These are phyloP conservation scores for Fusarium ambrosium DNA, from an alignment of 2,329 filamentous ascomycete species.

Conservation along the genomic window DNA sequence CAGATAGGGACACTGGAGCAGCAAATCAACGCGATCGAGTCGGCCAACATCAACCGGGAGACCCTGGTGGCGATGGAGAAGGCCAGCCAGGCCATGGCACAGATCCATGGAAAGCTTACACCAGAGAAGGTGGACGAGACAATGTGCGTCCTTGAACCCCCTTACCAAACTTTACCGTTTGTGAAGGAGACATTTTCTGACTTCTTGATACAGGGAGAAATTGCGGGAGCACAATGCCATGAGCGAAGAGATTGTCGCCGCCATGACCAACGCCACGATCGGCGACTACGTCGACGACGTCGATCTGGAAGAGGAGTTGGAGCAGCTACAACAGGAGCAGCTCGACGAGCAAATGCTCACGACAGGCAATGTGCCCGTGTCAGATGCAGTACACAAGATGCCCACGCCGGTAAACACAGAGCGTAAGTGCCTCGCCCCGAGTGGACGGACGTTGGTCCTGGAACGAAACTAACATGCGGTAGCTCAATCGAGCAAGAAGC, in stretches of 20 bases:
- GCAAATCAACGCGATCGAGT: conserved; percentile 97
- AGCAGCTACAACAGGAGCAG: conserved; percentile 88
- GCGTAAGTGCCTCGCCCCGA: conserved; percentile 67
- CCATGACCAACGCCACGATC: conserved; percentile 79
- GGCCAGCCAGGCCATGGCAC: conserved; percentile 90
- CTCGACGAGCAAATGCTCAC: conserved; percentile 95
- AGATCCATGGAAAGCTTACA: conserved; percentile 90
- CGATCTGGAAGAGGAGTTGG: conserved; percentile 88
- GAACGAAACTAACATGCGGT: conserved; percentile 28
- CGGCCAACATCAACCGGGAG: conserved; percentile 98
- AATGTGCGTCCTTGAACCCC: conserved; percentile 74
- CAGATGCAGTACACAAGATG: conserved; percentile 81
- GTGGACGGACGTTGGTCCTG: not conserved
- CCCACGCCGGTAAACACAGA: conserved; percentile 81
- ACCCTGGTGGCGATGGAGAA: conserved; percentile 95
- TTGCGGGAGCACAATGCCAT: conserved; percentile 92
- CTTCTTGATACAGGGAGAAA: conserved; percentile 76
- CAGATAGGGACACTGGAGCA: conserved; percentile 95
- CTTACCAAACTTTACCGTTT: not conserved
- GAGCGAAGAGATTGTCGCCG: conserved; percentile 91
- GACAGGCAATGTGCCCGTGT: conserved; percentile 86
- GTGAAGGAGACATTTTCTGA: conserved; percentile 48
- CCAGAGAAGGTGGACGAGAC: conserved; percentile 95
- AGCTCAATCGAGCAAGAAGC: conserved; percentile 53
- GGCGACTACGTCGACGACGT: conserved; percentile 83